Evolutionary conservation across 495 filamentous ascomycete species (phyloP), one percentile per base, ranked within the genome.

Genomic region (Parmelia sp.): DNA sequence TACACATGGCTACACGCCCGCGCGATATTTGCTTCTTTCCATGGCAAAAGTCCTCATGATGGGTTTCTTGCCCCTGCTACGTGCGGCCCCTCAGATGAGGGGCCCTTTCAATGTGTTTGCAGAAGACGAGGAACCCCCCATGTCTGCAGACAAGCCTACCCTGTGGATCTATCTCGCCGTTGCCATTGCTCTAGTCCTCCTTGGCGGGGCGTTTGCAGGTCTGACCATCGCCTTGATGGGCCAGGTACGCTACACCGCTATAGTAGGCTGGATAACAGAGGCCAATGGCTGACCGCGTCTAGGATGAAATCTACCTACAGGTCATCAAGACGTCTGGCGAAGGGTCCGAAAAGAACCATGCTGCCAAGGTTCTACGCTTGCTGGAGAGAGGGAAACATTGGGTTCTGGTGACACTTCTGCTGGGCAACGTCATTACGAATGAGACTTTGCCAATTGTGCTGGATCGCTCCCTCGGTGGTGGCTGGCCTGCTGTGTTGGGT

Each of bases 361-460:
- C 94, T 3, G 82, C 80, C 33, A 87, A 84, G 65, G 94, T 98
- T 1, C 83, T 92, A 65, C 83, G 84, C 33, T 79, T 98, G 21
- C 74, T 98, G 55, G 86, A 93, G 64, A 86, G 83, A 56, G 95
- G 94, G 49, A 98, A 98, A 71, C 94, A 98, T 75, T 98, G 94
- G 94, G 94, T 98, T n/a, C 79, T 98, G 61, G 94, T 98, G 39
- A 98, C 94, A 17, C 78, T 98, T 37, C 83, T 98, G 6, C 78
- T 98, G 58, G 90, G 91, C 69, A 98, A 98, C 76, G 94, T 97
- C 71, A 97, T 98, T 70, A 96, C 96, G 58, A 98, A 98, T 75
- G 94, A 97, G 76, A 94, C 94, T 0, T 83, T 98, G 11, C 94
- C 94, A 31, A 96, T 98, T 59, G 90, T 97, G 27, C 83, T 98